phyloP scores from a whole-genome alignment of 2,329 filamentous ascomycete genomes.

The Knufia petricola region DNA sequence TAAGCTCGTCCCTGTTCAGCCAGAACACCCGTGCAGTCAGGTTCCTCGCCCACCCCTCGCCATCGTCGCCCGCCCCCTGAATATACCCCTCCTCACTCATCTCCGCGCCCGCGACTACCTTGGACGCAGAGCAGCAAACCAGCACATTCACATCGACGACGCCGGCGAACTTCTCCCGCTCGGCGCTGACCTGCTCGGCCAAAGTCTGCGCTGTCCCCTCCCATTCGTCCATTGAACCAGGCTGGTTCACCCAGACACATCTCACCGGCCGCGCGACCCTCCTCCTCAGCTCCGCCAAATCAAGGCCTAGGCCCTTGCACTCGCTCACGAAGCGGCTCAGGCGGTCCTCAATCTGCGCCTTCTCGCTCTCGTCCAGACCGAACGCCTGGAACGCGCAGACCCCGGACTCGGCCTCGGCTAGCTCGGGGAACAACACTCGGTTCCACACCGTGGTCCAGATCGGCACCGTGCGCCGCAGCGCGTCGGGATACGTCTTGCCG shows the following conservation, averaged over 20 bases:
- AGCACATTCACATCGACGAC: conserved; percentile 44
- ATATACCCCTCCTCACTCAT: conserved; percentile 68
- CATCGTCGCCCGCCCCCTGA: conserved; percentile 90
- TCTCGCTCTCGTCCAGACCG: conserved; percentile 60
- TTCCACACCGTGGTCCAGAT: conserved; percentile 91
- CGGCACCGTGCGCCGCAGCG: conserved; percentile 83
- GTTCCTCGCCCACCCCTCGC: conserved; percentile 81
- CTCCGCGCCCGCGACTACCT: conserved; percentile 59
- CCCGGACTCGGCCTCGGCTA: conserved; percentile 11
- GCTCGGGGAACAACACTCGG: conserved; percentile 59
- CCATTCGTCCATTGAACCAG: not conserved
- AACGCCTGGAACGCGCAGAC: conserved; percentile 1
- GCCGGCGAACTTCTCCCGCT: not conserved
- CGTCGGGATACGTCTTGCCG: conserved; percentile 91
- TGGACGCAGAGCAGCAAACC: conserved; percentile 77
- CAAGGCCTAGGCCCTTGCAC: conserved; percentile 32
- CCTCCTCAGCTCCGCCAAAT: conserved; percentile 12
- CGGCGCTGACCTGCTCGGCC: not conserved
- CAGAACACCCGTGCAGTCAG: conserved; percentile 75
- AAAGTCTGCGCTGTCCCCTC: not conserved
- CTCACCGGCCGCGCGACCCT: conserved; percentile 14
- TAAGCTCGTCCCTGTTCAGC: conserved; percentile 52
- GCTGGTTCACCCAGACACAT: conserved; percentile 18
- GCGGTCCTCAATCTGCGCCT: conserved; percentile 62
- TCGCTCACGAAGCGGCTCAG: conserved; percentile 48